These are phyloP conservation scores for Trichoderma brevicompactum DNA, from an alignment of 2,329 filamentous ascomycete species.

Conservation along the genomic window DNA sequence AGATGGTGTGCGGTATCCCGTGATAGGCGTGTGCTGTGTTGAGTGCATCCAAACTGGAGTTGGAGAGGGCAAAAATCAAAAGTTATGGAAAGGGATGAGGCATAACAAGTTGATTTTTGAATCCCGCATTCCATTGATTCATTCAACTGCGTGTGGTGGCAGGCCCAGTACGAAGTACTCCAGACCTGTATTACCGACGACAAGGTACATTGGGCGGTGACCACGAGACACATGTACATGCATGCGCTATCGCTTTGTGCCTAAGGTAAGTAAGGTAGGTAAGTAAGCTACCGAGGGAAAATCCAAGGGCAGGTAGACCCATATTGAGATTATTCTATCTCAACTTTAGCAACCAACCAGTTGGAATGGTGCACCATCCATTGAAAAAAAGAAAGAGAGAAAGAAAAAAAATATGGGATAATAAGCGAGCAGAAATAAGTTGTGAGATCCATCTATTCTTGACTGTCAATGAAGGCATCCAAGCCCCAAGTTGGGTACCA, in stretches of 20 bases:
- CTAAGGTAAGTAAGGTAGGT: too few relatives aligned
- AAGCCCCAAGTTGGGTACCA: too few relatives aligned
- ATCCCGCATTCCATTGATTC: not conserved
- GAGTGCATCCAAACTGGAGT: not conserved
- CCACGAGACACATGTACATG: not conserved
- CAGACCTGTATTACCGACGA: too few relatives aligned
- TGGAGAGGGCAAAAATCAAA: not conserved
- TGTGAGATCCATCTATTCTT: too few relatives aligned
- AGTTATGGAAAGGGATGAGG: not conserved
- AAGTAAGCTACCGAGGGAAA: constrained; percentile 1
- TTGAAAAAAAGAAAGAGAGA: too few relatives aligned
- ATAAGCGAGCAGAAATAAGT: too few relatives aligned
- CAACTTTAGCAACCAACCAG: not conserved
- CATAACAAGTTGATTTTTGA: not conserved
- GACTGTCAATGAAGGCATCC: too few relatives aligned
- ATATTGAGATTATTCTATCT: not conserved
- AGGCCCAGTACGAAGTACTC: too few relatives aligned
- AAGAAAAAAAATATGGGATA: too few relatives aligned
- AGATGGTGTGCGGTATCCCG: constrained; percentile 12
- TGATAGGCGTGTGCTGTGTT: not conserved
- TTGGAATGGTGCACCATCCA: too few relatives aligned
- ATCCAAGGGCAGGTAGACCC: not conserved
- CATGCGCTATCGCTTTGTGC: not conserved
- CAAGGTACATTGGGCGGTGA: too few relatives aligned
- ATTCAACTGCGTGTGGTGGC: too few relatives aligned